Percentiles rank a stretch among this genome's conserved stretches.
Evolutionary conservation across 164 flowering plant genomes (phyloP).

Genomic region (Cinnamomum chago): DNA sequence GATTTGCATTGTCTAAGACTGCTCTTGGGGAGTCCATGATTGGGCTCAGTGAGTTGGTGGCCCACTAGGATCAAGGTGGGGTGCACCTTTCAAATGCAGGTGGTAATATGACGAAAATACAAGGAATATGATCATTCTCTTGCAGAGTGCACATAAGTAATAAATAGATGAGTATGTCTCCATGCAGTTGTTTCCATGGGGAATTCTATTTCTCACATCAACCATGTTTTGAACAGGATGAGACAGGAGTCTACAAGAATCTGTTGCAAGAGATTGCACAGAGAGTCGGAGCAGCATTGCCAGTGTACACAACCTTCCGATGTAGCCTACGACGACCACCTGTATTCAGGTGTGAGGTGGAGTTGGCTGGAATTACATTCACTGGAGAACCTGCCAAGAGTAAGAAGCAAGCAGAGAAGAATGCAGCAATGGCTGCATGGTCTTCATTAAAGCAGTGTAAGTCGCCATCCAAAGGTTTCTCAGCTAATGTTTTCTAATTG

Average conservation of each 20-base stretch:
- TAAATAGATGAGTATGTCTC: too few species aligned
- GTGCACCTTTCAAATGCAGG: too few species aligned
- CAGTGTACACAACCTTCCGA: slow-evolving; percentile 68
- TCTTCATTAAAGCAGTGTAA: slow-evolving; percentile 80
- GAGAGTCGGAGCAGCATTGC: slow-evolving; percentile 94
- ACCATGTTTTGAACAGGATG: slow-evolving; percentile 55
- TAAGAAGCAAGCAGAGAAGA: slow-evolving; percentile 97
- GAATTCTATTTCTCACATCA: background rate
- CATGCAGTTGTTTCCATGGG: too few species aligned
- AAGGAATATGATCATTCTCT: too few species aligned
- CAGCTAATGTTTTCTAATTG: background rate
- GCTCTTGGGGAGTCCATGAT: too few species aligned
- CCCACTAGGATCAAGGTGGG: too few species aligned
- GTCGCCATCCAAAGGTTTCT: slow-evolving; percentile 13
- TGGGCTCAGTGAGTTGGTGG: too few species aligned
- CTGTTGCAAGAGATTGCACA: slow-evolving; percentile 94
- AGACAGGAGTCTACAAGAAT: slow-evolving; percentile 97
- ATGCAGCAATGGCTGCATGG: slow-evolving; percentile 99
- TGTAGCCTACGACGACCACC: slow-evolving; percentile 94
- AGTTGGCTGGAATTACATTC: slow-evolving; percentile 83
- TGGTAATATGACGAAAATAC: too few species aligned
- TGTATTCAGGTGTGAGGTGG: slow-evolving; percentile 83
- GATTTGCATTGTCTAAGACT: too few species aligned
- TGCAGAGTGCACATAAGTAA: too few species aligned
- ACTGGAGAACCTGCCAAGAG: slow-evolving; percentile 95